Base-by-base conservation (phyloP, 2,329 filamentous ascomycete genomes). In the Pseudofabraea citricarpa region DNA sequence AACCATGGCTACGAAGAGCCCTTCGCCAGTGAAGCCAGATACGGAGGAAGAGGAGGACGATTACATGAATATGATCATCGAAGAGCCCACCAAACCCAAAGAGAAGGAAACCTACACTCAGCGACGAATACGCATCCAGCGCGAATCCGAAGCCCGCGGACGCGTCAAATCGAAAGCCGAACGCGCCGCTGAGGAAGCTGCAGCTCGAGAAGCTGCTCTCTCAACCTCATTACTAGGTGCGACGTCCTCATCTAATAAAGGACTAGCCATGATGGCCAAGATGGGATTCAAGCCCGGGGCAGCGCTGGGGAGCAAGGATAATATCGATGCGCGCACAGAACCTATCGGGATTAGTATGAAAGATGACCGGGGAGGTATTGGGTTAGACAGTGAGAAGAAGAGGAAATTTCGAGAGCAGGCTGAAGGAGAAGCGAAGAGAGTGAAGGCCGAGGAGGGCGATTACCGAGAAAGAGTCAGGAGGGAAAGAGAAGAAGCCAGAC, bases 61-160 rank as follows among this genome's bases (percentile, higher is more conserved):
- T 66, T 97, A 98, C 73, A 94, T 98, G 86, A 89, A 84, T 56
- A 97, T 98, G 91, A 75, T 83, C 12, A 90, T 98, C 61, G 74
- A 79, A 15, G 87, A 95, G 44, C 74, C 79, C 0, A 64, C 64
- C 15, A 60, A 62, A 21, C 59, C 66, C 6, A 58, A 59, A 23
- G 64, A 69, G 44, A 75, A 74, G 51, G 81, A 86, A 61, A 82
- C 81, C 9, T 79, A 80, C 18, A 70, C 81, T 1, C 79, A 86
- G 57, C 73, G 74, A 2, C 59, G 58, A 7, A 52, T 53, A 10
- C 60, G 61, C 27, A 56, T 57, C 31, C 47, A 73, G 54, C 74
- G 73, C 56, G 77, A 89, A 66, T 81, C 83, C 43, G 85, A 86
- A 64, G 77, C 77, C 41, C 79, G 82, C 51, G 78, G 78, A 16